Evolutionary conservation across 2,329 filamentous ascomycete species (phyloP), one percentile per base, ranked within the genome.

Genomic region (Aspergillus fructus): DNA sequence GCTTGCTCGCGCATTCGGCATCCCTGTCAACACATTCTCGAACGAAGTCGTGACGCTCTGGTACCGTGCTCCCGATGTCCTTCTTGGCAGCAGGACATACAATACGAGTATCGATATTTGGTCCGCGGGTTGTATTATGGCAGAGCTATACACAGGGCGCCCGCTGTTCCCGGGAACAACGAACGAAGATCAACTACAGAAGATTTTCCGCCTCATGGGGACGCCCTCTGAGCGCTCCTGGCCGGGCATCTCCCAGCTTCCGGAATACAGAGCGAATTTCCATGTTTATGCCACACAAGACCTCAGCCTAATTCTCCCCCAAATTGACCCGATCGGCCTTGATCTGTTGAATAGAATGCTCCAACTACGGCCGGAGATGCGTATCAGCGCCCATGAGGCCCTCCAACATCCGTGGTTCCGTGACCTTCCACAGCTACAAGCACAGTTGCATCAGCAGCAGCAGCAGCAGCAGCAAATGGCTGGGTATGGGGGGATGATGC

Each of bases 81-180:
- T 99, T 51, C 84, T 99, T 46, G 94, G 94, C 52, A 94, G 90
- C 68, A 83, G 94, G 64, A 97, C 94, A 21, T 99, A 99, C 80
- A 99, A 96, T 78, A 99, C 94, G n/a, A 96, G 91, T 77, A 97
- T 99, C 74, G 94, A 99, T 71, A 97, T 99, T 72, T 99, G 94
- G 94, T 96, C 91, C 6, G 94, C 94, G 6, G 94, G 94, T 56
- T 99, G 94, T 76, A 99, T 99, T 81, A 97, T 99, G 94, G 94
- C 94, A 9, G 94, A 99, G 78, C 97, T 99, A 92, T 97, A 96
- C 76, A 97, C 93, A 0, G 94, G 94, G 4, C 85, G 94, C 17
- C 94, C 94, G 0, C 83, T 99, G 6, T 99, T 99, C 79, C 94
- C 94, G 0, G 94, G 94, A 58, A 99, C 94, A 2, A 97, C 94